Base-by-base conservation (phyloP, 345 rosid species). In the Mallotus nudiflorus region DNA sequence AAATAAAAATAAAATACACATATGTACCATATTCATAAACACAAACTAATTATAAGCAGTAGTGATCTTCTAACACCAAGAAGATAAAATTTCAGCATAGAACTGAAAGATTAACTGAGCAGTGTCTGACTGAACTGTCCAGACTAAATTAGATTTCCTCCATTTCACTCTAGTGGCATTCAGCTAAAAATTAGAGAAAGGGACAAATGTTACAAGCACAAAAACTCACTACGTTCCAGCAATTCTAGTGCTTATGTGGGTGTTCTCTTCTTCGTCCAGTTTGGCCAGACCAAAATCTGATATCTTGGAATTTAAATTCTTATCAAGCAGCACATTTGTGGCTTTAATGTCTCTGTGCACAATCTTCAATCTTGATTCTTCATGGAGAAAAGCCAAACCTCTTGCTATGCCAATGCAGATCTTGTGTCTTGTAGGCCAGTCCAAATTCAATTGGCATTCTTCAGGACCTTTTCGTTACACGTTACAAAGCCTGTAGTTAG, bases 351-450 rank as follows among this genome's bases (percentile, higher is more conserved):
- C 69, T 51, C 69, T 49, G 24, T 66, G 69, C 19, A 51, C 73
- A 44, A 69, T 69, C 53, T 69, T 69, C 44, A 69, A 46, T 53
- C 73, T 44, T 33, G 73, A 57, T 22, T 69, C 73, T 69, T 69
- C 73, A 28, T 69, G 73, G 54, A 69, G 73, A 40, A 40, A 69
- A 10, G 65, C 73, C 55, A 69, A 59, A 28, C 73, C 73, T 58
- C 56, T 69, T 11, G 73, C 73, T 42, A 69, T 56, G 0, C 73
- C 73, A 20, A 56, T 19, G 16, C 65, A 57, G 11, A 69, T 69
- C 28, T 57, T 69, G 24, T 45, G 55, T 13, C 73, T 69, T 6
- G 65, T 69, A 6, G 63, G 63, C 72, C 72, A 68, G 39, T 68
- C 63, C 63, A 68, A 55, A 19, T 67, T 40, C 70, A 67, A 53